Conservation (phyloP, 306 rosid species). For the Cyclanthera cordifolia region DNA sequence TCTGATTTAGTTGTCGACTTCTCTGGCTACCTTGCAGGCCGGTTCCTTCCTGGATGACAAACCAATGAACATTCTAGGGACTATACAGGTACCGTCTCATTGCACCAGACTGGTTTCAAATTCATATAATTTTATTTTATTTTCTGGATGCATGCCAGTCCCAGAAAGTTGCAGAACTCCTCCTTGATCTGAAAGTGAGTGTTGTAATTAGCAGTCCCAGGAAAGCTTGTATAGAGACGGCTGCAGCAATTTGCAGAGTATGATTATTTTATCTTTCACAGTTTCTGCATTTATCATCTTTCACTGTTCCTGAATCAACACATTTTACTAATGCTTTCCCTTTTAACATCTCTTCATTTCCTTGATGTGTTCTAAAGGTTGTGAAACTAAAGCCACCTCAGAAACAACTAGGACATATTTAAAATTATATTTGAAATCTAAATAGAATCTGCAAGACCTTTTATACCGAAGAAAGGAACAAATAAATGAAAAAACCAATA, state of each 20-base stretch:
- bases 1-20: slow-evolving; percentile 20
- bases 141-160: slow-evolving; percentile 42
- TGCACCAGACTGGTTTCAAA: slow-evolving; percentile 9
- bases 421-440: neutral
- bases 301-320: slow-evolving; percentile 4
- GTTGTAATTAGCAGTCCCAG: slow-evolving; percentile 60
- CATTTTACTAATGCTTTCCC: slow-evolving; percentile 10
- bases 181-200: slow-evolving; percentile 65
- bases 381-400: neutral
- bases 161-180: slow-evolving; percentile 86
- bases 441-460: neutral
- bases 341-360: slow-evolving; percentile 10
- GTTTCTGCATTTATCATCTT: neutral
- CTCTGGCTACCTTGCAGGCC: slow-evolving; percentile 34
- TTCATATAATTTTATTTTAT: slow-evolving; percentile 22
- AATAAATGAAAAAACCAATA: neutral
- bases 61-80: slow-evolving; percentile 71
- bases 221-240: slow-evolving; percentile 65
- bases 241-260: slow-evolving; percentile 59
- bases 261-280: slow-evolving; percentile 20
- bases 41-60: slow-evolving; percentile 38
- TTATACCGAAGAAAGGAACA: neutral
- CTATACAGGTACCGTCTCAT: slow-evolving; percentile 54
- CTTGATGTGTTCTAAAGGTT: neutral
- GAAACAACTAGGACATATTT: neutral